Evolutionary conservation across 306 rosid species (phyloP), one percentile per base, ranked within the genome.

Genomic region (Arachis hypogaea): DNA sequence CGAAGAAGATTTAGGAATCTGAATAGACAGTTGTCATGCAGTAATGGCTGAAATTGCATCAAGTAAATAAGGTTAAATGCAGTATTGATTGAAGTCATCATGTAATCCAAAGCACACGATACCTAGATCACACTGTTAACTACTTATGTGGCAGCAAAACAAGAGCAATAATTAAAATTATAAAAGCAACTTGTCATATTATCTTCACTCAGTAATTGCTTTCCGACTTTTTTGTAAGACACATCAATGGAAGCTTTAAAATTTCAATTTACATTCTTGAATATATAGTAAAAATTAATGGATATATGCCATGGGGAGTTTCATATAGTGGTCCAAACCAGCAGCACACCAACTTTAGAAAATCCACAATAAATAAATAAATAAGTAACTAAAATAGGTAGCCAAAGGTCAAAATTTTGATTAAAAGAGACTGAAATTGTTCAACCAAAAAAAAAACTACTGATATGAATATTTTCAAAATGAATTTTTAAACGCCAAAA

Each of bases 381-480:
- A 22, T 22, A 22, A 22, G 28, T 22, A 22, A 22, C 28, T 22
- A 22, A 22, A 22, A 22, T 22, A 38, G 47, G 12, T 59, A 66
- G 42, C 57, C 59, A 61, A 51, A 40, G 40, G 68, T 68, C 68
- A 74, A 80, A 73, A 74, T 72, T 45, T 75, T 22, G 63, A 62
- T 74, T 75, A 54, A 66, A 66, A 66, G 71, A 46, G 6, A 65
- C 58, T 42, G n/a, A 74, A 78, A 51, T 14, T 14, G 28, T 22
- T 22, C 28, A 22, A 22, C 28, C 28, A 1, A 22, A 22, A 22
- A 22, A 22, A 22, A 22, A 22, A 22, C 28, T 5, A 65, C 58
- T 42, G n/a, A 74, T 75, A 51, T 14, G 11, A 67, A 50, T 41
- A 49, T 45, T 8, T 28, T 58, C 72, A 75, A 40, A 38, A 16